Evolutionary conservation across 2,329 filamentous ascomycete species (phyloP).

Genomic region (Xenosphaeropsis pyriputrescens): DNA sequence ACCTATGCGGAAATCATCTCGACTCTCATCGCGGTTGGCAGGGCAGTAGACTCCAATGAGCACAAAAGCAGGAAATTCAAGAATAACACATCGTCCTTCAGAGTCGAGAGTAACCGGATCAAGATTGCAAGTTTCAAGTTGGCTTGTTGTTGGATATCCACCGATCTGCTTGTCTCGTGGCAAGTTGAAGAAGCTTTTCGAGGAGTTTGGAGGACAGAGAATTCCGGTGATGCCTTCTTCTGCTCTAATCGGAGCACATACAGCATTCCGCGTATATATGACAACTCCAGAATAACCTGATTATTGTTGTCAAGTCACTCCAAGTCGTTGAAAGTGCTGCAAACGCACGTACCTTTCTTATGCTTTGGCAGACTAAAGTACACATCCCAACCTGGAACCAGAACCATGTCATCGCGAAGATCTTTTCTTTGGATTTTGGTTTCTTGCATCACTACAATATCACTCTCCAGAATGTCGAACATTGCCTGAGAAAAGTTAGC

Average conservation of each 20-base stretch:
- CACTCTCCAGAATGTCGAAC: conserved; percentile 86
- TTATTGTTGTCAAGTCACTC: no score
- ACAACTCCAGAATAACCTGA: conserved; percentile 89
- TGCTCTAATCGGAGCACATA: conserved; percentile 73
- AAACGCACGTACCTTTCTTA: conserved; percentile 58
- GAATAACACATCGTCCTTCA: conserved; percentile 78
- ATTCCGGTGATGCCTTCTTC: conserved; percentile 89
- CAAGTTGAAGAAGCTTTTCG: conserved; percentile 59
- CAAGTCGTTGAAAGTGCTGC: not conserved
- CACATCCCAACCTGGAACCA: conserved; percentile 90
- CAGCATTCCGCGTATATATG: conserved; percentile 81
- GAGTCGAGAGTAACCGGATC: conserved; percentile 68
- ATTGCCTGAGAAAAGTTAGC: conserved; percentile 43
- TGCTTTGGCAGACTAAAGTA: conserved; percentile 87
- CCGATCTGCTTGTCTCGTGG: conserved; percentile 66
- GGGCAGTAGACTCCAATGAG: conserved; percentile 87
- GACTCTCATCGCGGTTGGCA: conserved; percentile 70
- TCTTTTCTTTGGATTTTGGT: conserved; percentile 93
- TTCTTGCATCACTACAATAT: conserved; percentile 92
- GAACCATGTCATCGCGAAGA: conserved; percentile 85
- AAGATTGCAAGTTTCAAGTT: conserved; percentile 45
- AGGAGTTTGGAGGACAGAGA: conserved; percentile 57
- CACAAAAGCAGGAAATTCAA: conserved; percentile 93
- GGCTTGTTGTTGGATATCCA: conserved; percentile 62
- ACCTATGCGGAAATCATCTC: conserved; percentile 67